Evolutionary conservation across 1,284 basidiomycete species (phyloP).

Genomic region (Vanrija sp.): DNA sequence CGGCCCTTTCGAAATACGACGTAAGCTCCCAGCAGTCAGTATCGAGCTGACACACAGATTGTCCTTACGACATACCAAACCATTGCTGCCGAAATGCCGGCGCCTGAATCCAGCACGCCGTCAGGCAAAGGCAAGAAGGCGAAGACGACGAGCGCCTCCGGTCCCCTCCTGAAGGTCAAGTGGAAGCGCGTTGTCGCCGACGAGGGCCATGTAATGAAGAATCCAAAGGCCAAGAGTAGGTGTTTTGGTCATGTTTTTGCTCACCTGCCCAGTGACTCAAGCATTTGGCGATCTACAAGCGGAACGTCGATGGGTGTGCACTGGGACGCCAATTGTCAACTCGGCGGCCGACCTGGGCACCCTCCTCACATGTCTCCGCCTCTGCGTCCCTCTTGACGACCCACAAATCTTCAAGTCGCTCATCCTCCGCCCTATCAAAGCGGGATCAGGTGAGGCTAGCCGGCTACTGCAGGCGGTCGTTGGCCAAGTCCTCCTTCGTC

Average conservation of each 20-base stretch:
- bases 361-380: constrained; percentile 69
- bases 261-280: constrained; percentile 54
- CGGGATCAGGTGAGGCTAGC: constrained; percentile 61
- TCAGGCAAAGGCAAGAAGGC: constrained; percentile 31
- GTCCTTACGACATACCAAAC: constrained; percentile 88
- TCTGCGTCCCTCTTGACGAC: constrained; percentile 76
- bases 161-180: constrained; percentile 61
- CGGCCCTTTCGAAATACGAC: constrained; percentile 65
- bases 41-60: constrained; percentile 40
- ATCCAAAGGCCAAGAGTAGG: constrained; percentile 69
- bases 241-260: constrained; percentile 1
- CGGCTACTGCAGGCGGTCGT: constrained; percentile 79
- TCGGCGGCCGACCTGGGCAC: constrained; percentile 77
- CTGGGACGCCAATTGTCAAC: constrained; percentile 77
- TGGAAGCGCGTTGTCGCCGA: constrained; percentile 88
- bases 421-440: constrained; percentile 65
- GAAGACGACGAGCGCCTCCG: constrained; percentile 32
- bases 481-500: constrained; percentile 72
- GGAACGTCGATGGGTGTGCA: constrained; percentile 65
- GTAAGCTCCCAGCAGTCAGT: constrained; percentile 26
- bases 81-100: constrained; percentile 31
- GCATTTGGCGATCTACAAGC: constrained; percentile 65
- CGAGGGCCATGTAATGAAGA: constrained; percentile 81
- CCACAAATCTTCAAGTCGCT: constrained; percentile 73
- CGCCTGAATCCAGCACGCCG: constrained; percentile 10